Base-by-base conservation (phyloP, 371 early-diverging fungal species). In the Lichtheimia ramosa region DNA sequence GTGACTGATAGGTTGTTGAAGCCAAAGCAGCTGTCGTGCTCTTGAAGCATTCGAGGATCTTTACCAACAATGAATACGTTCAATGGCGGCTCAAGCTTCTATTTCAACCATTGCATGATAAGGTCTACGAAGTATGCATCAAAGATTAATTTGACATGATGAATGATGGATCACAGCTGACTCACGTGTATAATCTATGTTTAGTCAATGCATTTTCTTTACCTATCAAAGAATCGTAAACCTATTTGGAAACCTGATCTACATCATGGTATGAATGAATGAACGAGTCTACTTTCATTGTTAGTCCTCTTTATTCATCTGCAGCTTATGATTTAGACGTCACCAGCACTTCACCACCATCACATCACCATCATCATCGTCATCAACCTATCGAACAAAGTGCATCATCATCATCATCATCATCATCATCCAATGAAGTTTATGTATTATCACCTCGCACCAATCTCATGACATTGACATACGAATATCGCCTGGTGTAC, bases 401-500 rank as follows among this genome's bases (percentile, higher is more conserved):
- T 8, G 1, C 27, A 27, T 34, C 34, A 34, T 34, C 34, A 34
- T 34, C 34, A 16, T 6, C 48, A 21, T 48, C 48, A 14, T 7
- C 48, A 14, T 1, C 48, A 48, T 16, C 16, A 21, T 25, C 48
- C n/a, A 53, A 23, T 25, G 43, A 61, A 23, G 54, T 59, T 18
- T 83, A 77, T 57, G 68, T 74, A 42, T 69, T 92, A 24, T 88
- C 86, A 40, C 89, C 90, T 1, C 74, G 83, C 42, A 88, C 92
- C 3, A 81, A 80, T 10, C 76, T 92, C 5, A 76, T 83, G 62
- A 77, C 83, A 12, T 62, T 90, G 51, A 71, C 80, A 48, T 74
- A 77, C 50, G 81, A 86, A 63, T 87, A 90, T 58, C 75, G 89
- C 0, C 59, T 90, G 18, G 88, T 89, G 0, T 86, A 90, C 62